Conservation (phyloP, 306 rosid genomes). For the Prunus fruticosa region DNA sequence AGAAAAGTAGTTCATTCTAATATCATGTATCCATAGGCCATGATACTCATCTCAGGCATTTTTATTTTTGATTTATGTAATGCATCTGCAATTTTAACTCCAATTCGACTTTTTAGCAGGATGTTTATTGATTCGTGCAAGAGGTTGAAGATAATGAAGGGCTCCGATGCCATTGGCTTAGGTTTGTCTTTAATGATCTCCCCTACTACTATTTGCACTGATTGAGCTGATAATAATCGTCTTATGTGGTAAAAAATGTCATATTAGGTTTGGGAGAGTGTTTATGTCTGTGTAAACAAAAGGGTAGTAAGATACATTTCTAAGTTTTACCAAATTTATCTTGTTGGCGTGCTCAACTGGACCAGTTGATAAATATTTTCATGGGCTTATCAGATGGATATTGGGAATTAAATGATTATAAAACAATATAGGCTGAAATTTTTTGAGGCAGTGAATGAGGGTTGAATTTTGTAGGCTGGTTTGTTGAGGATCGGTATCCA, state of each 20-base stretch:
- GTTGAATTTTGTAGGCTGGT: neutral
- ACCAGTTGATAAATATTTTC: no score
- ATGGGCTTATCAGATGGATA: neutral
- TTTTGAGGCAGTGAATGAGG: neutral
- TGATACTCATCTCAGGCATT: neutral
- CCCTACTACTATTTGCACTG: neutral
- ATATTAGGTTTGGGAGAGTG: no score
- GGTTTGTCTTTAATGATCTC: constrained; percentile 47
- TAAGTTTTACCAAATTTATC: neutral
- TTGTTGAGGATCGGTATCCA: neutral
- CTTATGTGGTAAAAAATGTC: no score
- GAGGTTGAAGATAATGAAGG: constrained; percentile 95
- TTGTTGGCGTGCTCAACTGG: no score
- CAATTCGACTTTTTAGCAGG: constrained; percentile 42
- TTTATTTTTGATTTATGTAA: neutral
- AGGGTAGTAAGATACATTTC: neutral
- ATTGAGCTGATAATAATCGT: neutral
- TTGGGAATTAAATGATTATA: neutral
- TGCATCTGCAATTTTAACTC: constrained; percentile 11
- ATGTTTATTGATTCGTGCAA: constrained; percentile 91
- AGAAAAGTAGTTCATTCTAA: neutral
- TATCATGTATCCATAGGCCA: neutral
- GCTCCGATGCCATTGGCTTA: constrained; percentile 96
- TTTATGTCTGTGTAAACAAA: neutral
- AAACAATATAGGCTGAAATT: neutral